Percentiles rank a stretch among this genome's conserved stretches.
phyloP scores from a whole-genome alignment of 164 flowering plant species.

The Tetrastigma voinierianum region DNA sequence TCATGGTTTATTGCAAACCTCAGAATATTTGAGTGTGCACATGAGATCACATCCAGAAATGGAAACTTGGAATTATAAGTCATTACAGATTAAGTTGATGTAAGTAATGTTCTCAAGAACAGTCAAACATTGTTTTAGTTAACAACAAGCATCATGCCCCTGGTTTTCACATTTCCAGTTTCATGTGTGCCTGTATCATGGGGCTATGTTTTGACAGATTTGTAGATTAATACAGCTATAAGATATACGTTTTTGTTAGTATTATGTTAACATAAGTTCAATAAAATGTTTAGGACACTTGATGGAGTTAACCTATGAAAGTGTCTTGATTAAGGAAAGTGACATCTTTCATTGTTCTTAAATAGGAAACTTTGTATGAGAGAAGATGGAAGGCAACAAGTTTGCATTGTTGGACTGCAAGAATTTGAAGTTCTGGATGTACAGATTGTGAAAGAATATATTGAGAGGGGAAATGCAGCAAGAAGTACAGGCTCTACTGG shows the following conservation, averaged over 20 bases:
- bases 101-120: too few relatives aligned
- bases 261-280: not conserved
- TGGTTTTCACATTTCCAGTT: not conserved
- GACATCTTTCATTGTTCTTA: constrained; percentile 14
- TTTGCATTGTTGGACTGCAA: constrained; percentile 98
- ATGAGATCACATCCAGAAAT: too few relatives aligned
- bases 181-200: constrained; percentile 1
- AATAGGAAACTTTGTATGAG: constrained; percentile 95
- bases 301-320: constrained; percentile 3
- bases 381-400: constrained; percentile 98
- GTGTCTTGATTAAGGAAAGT: not conserved
- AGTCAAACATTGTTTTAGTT: not conserved
- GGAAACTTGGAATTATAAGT: too few relatives aligned
- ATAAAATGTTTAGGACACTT: not conserved
- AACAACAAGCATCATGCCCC: not conserved
- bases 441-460: constrained; percentile 88
- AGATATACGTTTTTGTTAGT: too few relatives aligned
- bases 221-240: not conserved
- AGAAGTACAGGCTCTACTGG: constrained; percentile 99
- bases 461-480: constrained; percentile 94
- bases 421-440: constrained; percentile 98
- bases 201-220: not conserved
- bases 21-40: not conserved
- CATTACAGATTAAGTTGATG: too few relatives aligned
- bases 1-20: not conserved